Base-by-base conservation (phyloP, 345 rosid species). In the Mangifera indica region DNA sequence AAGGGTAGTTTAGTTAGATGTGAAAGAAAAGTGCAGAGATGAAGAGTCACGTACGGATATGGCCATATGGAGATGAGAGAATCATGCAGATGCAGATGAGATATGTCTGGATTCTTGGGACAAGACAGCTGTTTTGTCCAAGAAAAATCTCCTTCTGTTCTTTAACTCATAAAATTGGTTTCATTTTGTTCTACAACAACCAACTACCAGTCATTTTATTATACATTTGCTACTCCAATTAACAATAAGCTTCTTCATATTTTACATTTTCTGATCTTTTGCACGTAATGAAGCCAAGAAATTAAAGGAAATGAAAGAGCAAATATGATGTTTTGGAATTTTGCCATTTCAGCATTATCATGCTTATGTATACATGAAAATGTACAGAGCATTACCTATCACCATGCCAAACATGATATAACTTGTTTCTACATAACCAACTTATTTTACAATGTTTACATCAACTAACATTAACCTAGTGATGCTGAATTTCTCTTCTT, bases 391-490 rank as follows among this genome's bases (percentile, higher is more conserved):
- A 24, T 25, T 21, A 57, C 11, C 15, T 20, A 48, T 70, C 66
- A 29, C 21, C 29, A 46, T 59, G 24, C 18, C 29, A 40, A 11
- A 70, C 45, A 15, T 2, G 17, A 26, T 37, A 13, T 5, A 1
- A 46, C 58, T 20, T 15, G 18, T 60, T 45, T 60, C 29, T n/a
- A 48, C 25, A 7, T 26, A 37, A 22, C 21, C 21, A 10, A 7
- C 37, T 34, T 48, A 60, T n/a, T 26, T 4, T 25, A 48, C 48
- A 70, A 29, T 46, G 60, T 70, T n/a, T 51, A 46, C 66, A 59
- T 26, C 17, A n/a, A 45, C 42, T 58, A 24, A 10, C 44, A 69
- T 42, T 18, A 56, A 56, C 54, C 55, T 44, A 22, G 44, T 22
- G 44, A 25, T 2, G 57, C 4, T 8, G 13, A 18, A 21, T 25